Evolutionary conservation across 208 protist genomes (phyloP), one percentile per base, ranked within the genome.

Genomic region (Leishmania guyanensis): DNA sequence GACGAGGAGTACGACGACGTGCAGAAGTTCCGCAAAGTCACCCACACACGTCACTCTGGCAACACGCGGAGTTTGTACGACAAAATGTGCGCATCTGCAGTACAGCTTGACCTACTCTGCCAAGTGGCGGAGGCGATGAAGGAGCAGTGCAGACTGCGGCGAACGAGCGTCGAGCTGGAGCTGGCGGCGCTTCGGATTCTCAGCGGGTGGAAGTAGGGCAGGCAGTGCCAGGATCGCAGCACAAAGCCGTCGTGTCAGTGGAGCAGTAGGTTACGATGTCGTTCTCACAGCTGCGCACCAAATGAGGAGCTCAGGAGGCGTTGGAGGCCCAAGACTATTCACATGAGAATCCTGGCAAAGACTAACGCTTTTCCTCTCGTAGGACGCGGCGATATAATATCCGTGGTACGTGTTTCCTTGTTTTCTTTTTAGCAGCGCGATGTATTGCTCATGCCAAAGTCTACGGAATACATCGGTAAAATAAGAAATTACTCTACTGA

Each of bases 1-100:
- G 93, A 96, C 60, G 90, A 94, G 65, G 91, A 96, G 85, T 96
- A 95, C 86, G 88, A 93, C 60, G 90, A 95, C 78, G 90, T 91
- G 69, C 88, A 93, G 69, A 85, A 85, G 80, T 95, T 92, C 73
- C 90, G 92, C 62, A 96, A 93, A 74, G 83, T 74, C 33, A 82
- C 90, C 14, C 86, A 88, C 78, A 93, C 90, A 2, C 87, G 91
- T 1, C 87, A 89, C 56, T 87, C 85, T 12, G 91, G 88, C 33
- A 92, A 93, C 84, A 92, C 86, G 2, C 78, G 79, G 43, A 84
- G 88, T 58, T 82, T 94, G 16, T 91, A 89, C 51, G 82, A 89
- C 76, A 89, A 91, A 64, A 90, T 94, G 86, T 77, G 83, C 9
- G 50, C 62, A 22, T 82, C 88, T 6, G 56, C 77, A 1, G 82